phyloP scores from a whole-genome alignment of 495 filamentous ascomycete species.

The Penicillium dipodomyicola region DNA sequence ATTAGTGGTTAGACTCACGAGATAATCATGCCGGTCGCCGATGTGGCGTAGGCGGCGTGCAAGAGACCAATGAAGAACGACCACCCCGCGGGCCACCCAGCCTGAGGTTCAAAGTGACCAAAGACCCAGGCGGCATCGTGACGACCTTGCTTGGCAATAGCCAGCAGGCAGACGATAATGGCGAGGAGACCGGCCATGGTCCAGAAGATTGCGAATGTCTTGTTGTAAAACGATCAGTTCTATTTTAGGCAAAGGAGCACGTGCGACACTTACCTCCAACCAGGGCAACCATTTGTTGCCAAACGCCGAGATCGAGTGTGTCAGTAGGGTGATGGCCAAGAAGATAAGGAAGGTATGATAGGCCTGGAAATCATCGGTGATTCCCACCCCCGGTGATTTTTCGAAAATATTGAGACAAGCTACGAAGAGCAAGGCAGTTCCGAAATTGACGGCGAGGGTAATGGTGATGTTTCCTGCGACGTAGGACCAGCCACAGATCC shows the following conservation, averaged over 20 bases:
- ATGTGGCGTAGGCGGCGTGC: slow-evolving; percentile 55
- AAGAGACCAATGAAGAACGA: slow-evolving; percentile 57
- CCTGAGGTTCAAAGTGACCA: slow-evolving; percentile 49
- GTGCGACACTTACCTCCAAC: slow-evolving; percentile 42
- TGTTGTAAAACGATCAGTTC: slow-evolving; percentile 38
- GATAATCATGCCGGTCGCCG: slow-evolving; percentile 49
- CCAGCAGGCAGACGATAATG: slow-evolving; percentile 53
- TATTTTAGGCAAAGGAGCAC: slow-evolving; percentile 34
- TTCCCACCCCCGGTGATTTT: slow-evolving; percentile 38
- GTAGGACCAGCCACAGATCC: slow-evolving; percentile 69
- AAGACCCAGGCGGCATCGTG: slow-evolving; percentile 55
- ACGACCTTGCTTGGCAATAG: slow-evolving; percentile 47
- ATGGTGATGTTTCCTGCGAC: slow-evolving; percentile 62
- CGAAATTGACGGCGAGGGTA: slow-evolving; percentile 40
- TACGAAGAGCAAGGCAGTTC: slow-evolving; percentile 25
- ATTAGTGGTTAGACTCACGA: slow-evolving; percentile 16
- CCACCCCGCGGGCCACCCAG: slow-evolving; percentile 57
- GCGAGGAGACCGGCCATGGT: slow-evolving; percentile 53
- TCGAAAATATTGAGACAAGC: slow-evolving; percentile 31
- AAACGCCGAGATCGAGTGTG: slow-evolving; percentile 28
- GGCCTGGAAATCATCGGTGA: slow-evolving; percentile 25
- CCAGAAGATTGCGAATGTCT: slow-evolving; percentile 63
- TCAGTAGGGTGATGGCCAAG: slow-evolving; percentile 54
- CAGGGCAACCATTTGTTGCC: slow-evolving; percentile 35
- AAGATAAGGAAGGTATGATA: slow-evolving; percentile 56